phyloP scores from a whole-genome alignment of 768 basidiomycete genomes.

The Termitomyces sp. region DNA sequence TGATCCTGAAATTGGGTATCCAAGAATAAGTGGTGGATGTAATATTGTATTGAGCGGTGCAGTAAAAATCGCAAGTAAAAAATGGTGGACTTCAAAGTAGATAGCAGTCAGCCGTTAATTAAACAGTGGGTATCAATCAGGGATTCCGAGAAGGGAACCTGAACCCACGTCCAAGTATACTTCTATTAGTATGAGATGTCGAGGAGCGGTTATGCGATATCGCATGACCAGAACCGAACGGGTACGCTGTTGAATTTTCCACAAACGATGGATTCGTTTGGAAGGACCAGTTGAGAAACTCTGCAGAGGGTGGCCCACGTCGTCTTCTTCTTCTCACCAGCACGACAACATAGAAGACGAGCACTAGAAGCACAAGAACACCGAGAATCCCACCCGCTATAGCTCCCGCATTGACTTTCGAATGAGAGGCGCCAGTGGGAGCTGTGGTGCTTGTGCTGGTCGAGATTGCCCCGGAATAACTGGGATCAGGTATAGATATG shows the following conservation, averaged over 20 bases:
- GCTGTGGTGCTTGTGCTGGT: not conserved
- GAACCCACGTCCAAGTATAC: too few species aligned
- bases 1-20: too few species aligned
- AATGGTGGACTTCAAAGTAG: too few species aligned
- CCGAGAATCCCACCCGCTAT: slow-evolving; percentile 58
- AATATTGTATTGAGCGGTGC: too few species aligned
- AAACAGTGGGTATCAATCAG: too few species aligned
- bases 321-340: slow-evolving; percentile 36
- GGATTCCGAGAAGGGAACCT: too few species aligned
- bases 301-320: slow-evolving; percentile 55
- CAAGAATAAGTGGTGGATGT: too few species aligned
- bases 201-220: too few species aligned
- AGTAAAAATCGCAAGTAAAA: too few species aligned
- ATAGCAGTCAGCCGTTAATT: too few species aligned
- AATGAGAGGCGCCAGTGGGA: slow-evolving; percentile 8
- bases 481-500: not conserved
- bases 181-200: too few species aligned
- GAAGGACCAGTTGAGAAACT: slow-evolving; percentile 36
- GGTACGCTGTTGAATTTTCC: not conserved
- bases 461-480: not conserved
- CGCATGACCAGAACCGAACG: too few species aligned
- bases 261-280: not conserved
- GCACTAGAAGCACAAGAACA: slow-evolving; percentile 34
- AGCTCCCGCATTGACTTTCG: slow-evolving; percentile 33
- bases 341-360: slow-evolving; percentile 28